Evolutionary conservation across 345 rosid species (phyloP).

Genomic region (Eucalyptus tenuipes): DNA sequence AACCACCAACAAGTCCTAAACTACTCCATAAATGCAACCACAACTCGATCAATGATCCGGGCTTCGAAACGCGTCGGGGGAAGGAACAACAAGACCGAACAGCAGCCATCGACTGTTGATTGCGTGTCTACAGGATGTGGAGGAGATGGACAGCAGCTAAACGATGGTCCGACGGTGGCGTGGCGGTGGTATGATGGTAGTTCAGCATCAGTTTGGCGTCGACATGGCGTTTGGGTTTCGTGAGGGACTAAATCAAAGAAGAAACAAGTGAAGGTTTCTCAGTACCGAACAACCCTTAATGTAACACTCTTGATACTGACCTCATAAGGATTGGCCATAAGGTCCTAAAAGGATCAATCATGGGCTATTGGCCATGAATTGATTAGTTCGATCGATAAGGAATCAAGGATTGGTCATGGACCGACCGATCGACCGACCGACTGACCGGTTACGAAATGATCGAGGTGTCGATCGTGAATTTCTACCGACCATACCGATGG

Average conservation of each 20-base stretch:
- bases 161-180: fast-evolving
- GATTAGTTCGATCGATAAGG: fast-evolving
- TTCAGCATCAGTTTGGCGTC: fast-evolving
- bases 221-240: fast-evolving
- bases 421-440: too few species aligned
- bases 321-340: too few species aligned
- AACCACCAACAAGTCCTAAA: too few species aligned
- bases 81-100: too few species aligned
- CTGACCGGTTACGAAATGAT: fast-evolving
- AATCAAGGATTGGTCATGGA: too few species aligned
- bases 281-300: fast-evolving
- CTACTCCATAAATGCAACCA: too few species aligned
- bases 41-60: fast-evolving
- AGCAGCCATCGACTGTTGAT: fast-evolving
- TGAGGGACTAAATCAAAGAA: fast-evolving
- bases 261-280: fast-evolving
- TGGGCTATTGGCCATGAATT: too few species aligned
- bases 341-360: too few species aligned
- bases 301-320: too few species aligned
- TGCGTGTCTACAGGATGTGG: fast-evolving
- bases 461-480: fast-evolving
- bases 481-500: fast-evolving
- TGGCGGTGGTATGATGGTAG: fast-evolving
- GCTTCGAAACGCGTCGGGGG: fast-evolving
- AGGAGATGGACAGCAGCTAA: fast-evolving